These are phyloP conservation scores for Cadophora sp. DNA, from an alignment of 2,329 filamentous ascomycete species.

Conservation along the genomic window DNA sequence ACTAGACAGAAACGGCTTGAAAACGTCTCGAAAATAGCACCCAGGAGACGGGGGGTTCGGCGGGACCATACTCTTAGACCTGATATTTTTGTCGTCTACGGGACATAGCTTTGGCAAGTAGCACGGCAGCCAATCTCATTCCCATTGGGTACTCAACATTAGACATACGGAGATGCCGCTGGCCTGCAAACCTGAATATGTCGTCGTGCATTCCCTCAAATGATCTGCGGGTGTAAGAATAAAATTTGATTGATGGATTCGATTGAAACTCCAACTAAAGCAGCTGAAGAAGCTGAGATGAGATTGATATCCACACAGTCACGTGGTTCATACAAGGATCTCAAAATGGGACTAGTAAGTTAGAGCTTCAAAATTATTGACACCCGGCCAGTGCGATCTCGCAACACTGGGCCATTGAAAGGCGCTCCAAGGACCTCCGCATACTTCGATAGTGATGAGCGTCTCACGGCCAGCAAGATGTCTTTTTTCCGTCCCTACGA, in stretches of 20 bases:
- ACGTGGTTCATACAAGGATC: neutral
- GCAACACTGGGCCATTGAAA: slow-evolving; percentile 38
- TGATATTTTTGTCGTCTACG: too few relatives aligned
- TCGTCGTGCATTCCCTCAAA: too few relatives aligned
- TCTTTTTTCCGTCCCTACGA: slow-evolving; percentile 56
- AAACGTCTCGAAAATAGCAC: too few relatives aligned
- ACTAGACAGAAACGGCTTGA: too few relatives aligned
- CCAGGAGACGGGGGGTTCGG: too few relatives aligned
- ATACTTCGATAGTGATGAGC: slow-evolving; percentile 51
- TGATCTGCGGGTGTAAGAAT: too few relatives aligned
- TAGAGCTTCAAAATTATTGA: slow-evolving; percentile 29
- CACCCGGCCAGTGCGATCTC: slow-evolving; percentile 19
- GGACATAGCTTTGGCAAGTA: too few relatives aligned
- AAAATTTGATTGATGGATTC: neutral
- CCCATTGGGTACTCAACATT: too few relatives aligned
- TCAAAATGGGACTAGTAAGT: neutral
- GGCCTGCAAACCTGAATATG: too few relatives aligned
- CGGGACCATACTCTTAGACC: too few relatives aligned
- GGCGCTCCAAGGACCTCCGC: slow-evolving; percentile 29
- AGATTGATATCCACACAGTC: neutral
- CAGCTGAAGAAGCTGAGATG: neutral
- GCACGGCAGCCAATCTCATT: too few relatives aligned
- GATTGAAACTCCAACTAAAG: neutral
- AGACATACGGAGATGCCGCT: too few relatives aligned
- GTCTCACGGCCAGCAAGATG: slow-evolving; percentile 56